A percentile compares a stretch with the other conserved stretches of the same genome.
Conservation (phyloP, 257 asterid genomes). For the Cinchona pubescens region DNA sequence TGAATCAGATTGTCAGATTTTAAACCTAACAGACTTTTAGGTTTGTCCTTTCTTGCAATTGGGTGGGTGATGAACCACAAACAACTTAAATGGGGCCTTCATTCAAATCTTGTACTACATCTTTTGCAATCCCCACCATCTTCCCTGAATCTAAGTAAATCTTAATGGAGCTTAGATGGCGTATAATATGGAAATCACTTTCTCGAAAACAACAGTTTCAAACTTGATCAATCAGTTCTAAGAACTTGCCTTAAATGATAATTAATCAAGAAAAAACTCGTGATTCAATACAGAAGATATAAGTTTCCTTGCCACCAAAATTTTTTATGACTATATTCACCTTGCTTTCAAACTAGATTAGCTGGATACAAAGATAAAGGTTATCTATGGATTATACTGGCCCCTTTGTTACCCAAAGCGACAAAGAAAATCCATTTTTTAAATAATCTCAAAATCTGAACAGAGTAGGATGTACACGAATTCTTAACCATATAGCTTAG, state of each 20-base stretch:
- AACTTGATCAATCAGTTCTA: background rate
- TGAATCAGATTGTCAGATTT: conserved; percentile 17
- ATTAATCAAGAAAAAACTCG: background rate
- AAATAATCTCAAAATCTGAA: no score
- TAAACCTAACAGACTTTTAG: background rate
- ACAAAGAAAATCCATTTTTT: no score
- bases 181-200: background rate
- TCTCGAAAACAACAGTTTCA: conserved; percentile 8
- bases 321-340: no score
- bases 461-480: no score
- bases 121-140: background rate
- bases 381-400: background rate
- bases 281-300: background rate
- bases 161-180: background rate
- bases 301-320: background rate
- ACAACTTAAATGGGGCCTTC: background rate
- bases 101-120: background rate
- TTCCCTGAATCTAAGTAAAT: background rate
- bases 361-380: background rate
- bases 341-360: no score
- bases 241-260: background rate
- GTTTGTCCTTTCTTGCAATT: conserved; percentile 25
- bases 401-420: no score
- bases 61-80: background rate
- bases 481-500: background rate